Base-by-base conservation (phyloP, 2,329 filamentous ascomycete genomes). In the Cadophora malorum region DNA sequence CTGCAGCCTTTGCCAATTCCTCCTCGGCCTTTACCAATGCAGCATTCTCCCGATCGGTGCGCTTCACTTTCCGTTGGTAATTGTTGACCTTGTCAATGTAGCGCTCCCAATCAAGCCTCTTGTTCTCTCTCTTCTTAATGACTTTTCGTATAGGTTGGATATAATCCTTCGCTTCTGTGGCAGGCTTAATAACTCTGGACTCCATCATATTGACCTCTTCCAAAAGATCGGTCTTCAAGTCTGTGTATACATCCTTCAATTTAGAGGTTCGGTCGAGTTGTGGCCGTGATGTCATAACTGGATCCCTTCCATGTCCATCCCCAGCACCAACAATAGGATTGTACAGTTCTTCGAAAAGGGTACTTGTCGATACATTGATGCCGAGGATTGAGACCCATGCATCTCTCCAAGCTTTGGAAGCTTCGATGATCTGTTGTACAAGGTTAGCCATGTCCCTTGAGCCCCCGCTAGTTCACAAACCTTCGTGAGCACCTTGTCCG, bases 51-150 rank as follows among this genome's bases (percentile, higher is more conserved):
- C 92, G 90, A 67, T 92, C 86, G 3, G 87, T 89, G 66, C 89
- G 87, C 47, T 86, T 89, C 25, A 86, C 81, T 79, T 96, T 96
- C 77, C 89, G 90, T 72, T 88, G 83, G 50, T 89, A 84, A 74
- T 87, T 88, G 75, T 91, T 90, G 45, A 90, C 88, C 70, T 89
- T 88, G 73, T 89, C 87, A 78, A 92, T 89, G 72, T 90, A 90
- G 73, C 91, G 88, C 79, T 97, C 93, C 76, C 89, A 96, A 77
- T 96, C 93, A 68, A 94, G 78, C 64, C 93, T 90, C 80, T 89
- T 92, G 74, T 94, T 91, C 76, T 96, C 92, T 58, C 93, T 84
- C 79, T 93, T 94, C 81, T 95, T 96, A 76, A 96, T 92, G 0
- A 89, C 90, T 80, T 94, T 96, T 75, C 91, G 90, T 77, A 96